Evolutionary conservation across 225 moss, liverwort and hornwort genomes (phyloP), one percentile per base, ranked within the genome.

Genomic region (Sphagnum contortum): DNA sequence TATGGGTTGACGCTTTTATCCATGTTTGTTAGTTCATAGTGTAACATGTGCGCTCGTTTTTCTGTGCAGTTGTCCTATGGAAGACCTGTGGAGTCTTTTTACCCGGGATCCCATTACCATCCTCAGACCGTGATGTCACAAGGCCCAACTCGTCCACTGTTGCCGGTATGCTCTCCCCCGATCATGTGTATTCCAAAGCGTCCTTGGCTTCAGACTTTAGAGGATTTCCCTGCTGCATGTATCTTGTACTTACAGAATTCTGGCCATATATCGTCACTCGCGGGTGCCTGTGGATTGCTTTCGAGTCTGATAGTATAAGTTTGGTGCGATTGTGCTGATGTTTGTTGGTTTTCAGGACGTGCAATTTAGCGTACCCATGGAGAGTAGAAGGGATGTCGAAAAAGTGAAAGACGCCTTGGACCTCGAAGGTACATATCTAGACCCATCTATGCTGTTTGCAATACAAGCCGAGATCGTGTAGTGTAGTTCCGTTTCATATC

Each of bases 331-430:
- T 44, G 9, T 58, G 49, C 9, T 9, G 52, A 5, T 52, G 52
- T 52, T 52, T 52, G 52, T 5, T 52, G 7, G 6, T 6, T 52
- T 66, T 55, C 74, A 83, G 83, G 80, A 83, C 62, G 72, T 83
- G 11, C 62, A 51, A 13, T n/a, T 83, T 57, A 74, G 61, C 62
- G 80, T 83, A 45, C 83, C 83, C 8, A 74, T 83, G 80, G 83
- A 80, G 52, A 74, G 74, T 68, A 63, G 72, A n/a, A 68, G 83
- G 67, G 70, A 72, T 58, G 83, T 80, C 69, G 72, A 80, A 47
- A 83, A 83, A 63, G 70, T 83, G 59, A 80, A 83, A 68, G 80
- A 83, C 48, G 77, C 72, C 9, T 50, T 83, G 60, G 74, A 70
- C 58, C 70, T 80, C 12, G 65, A 44, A 53, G 83, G 83, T 83